Evolutionary conservation across 257 asterid species (phyloP).

Genomic region (Ligustrum vulgare): DNA sequence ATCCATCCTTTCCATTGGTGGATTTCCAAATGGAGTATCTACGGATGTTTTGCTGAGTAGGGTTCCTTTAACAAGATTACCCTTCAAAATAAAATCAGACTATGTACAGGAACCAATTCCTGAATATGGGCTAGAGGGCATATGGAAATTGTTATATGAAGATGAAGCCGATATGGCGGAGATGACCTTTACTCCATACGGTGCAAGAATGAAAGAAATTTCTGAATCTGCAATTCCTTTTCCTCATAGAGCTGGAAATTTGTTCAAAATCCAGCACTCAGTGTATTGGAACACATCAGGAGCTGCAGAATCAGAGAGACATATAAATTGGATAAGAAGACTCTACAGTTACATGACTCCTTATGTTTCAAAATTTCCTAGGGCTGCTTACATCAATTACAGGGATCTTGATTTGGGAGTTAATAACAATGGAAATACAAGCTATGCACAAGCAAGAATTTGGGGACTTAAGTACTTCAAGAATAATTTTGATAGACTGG

Average conservation of each 20-base stretch:
- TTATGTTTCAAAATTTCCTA: constrained; percentile 30
- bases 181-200: constrained; percentile 18
- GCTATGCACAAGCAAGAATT: constrained; percentile 32
- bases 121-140: constrained; percentile 11
- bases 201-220: constrained; percentile 31
- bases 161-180: constrained; percentile 1
- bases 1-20: constrained; percentile 18
- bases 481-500: not conserved
- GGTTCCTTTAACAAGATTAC: not conserved
- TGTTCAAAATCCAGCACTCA: constrained; percentile 27
- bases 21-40: constrained; percentile 3
- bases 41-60: constrained; percentile 20
- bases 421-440: constrained; percentile 24
- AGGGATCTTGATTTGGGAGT: constrained; percentile 42
- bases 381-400: constrained; percentile 33
- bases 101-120: constrained; percentile 30
- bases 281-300: constrained; percentile 19
- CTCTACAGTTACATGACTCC: constrained; percentile 27
- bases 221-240: constrained; percentile 28
- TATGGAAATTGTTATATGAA: constrained; percentile 20
- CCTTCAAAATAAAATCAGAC: constrained; percentile 34
- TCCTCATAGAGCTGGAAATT: constrained; percentile 31
- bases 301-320: not conserved
- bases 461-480: constrained; percentile 21
- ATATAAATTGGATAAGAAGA: constrained; percentile 28